These are phyloP conservation scores for Panaeolus cyanescens DNA, from an alignment of 768 basidiomycete species.

Conservation along the genomic window DNA sequence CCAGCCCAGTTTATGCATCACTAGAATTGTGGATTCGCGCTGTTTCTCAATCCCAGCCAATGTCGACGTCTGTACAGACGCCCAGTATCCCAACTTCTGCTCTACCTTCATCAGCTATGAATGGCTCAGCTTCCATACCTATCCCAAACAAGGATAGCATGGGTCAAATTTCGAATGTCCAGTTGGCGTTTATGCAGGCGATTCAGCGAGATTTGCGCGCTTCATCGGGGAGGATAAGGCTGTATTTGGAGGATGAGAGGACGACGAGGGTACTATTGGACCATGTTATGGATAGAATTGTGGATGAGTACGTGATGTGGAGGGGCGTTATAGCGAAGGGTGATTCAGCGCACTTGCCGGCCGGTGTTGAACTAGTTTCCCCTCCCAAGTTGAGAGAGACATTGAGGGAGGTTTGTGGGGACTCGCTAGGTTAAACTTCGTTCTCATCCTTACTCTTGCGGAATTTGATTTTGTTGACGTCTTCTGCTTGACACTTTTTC, in stretches of 20 bases:
- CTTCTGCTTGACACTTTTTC: neutral
- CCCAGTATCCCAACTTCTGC: constrained; percentile 2
- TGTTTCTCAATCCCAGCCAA: neutral
- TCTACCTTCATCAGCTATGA: constrained; percentile 11
- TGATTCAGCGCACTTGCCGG: neutral
- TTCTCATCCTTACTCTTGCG: too few species aligned
- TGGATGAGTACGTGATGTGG: constrained; percentile 78
- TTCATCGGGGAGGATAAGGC: constrained; percentile 56
- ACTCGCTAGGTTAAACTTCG: constrained; percentile 3
- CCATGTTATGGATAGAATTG: constrained; percentile 70
- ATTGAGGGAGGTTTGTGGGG: constrained; percentile 37
- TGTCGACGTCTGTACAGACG: neutral
- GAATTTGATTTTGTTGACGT: neutral
- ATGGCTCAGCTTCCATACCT: neutral
- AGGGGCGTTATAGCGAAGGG: constrained; percentile 55
- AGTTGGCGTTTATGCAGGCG: constrained; percentile 55
- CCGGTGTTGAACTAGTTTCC: constrained; percentile 20
- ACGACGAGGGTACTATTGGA: constrained; percentile 82
- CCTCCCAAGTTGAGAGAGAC: constrained; percentile 38
- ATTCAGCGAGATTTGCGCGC: constrained; percentile 58
- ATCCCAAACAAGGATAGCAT: constrained; percentile 31
- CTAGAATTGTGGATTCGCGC: constrained; percentile 63
- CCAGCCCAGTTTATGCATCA: constrained; percentile 56
- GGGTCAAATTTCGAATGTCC: constrained; percentile 50
- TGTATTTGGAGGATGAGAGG: constrained; percentile 82